Evolutionary conservation across 805 yeast species (phyloP).

Genomic region (Spathaspora sp.): DNA sequence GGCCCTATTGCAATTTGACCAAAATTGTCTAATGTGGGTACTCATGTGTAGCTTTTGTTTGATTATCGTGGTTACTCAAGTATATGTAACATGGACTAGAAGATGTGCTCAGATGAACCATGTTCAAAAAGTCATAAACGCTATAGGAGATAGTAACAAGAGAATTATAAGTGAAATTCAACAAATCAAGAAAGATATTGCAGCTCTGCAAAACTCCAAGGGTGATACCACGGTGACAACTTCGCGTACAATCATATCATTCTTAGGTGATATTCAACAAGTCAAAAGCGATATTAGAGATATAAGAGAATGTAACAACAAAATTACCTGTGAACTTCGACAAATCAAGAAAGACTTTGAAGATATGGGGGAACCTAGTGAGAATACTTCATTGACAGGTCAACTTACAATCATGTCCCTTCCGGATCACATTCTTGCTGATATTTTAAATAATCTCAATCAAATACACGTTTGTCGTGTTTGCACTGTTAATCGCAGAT

Average conservation of each 20-base stretch:
- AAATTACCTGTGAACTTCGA: neutral
- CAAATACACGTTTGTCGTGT: neutral
- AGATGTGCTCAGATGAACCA: neutral
- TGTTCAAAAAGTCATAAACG: no score
- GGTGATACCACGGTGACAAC: no score
- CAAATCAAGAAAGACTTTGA: neutral
- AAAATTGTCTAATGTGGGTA: neutral
- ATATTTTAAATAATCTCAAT: neutral
- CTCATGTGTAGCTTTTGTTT: neutral
- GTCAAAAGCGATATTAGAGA: no score
- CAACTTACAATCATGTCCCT: neutral
- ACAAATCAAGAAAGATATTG: no score
- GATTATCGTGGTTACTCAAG: neutral
- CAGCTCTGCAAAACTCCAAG: no score
- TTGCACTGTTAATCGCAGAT: neutral
- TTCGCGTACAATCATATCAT: no score
- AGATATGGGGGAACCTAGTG: neutral
- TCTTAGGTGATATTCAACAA: no score
- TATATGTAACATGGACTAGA: neutral
- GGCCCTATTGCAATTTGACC: neutral
- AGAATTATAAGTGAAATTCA: no score
- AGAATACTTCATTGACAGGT: neutral
- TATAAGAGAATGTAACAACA: no score
- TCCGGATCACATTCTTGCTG: neutral
- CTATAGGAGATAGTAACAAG: no score